A percentile compares a stretch with the other conserved stretches of the same genome.
Evolutionary conservation across 2,329 filamentous ascomycete species (phyloP).

Genomic region (Colletotrichum camelliae): DNA sequence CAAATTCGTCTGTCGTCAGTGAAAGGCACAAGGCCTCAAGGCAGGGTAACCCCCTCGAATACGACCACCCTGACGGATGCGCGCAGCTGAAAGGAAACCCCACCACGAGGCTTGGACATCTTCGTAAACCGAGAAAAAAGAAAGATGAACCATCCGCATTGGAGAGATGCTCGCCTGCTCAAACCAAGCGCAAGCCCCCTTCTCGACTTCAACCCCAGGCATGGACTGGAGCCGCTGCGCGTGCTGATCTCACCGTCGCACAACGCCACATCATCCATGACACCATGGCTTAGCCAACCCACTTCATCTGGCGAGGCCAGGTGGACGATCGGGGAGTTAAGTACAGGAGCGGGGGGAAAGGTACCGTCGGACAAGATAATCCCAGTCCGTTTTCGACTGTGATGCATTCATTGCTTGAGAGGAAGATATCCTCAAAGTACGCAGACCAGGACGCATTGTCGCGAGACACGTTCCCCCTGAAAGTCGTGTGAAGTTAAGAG

Average conservation of each 20-base stretch:
- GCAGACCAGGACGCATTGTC: neutral
- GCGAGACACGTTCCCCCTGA: neutral
- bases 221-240: neutral
- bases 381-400: neutral
- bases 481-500: neutral
- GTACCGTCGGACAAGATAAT: neutral
- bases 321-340: neutral
- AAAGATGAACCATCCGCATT: neutral
- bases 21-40: neutral
- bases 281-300: constrained; percentile 10
- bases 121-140: neutral
- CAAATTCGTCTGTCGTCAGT: neutral
- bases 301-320: neutral
- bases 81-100: neutral
- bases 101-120: neutral
- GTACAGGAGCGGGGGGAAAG: neutral
- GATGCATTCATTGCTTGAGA: neutral
- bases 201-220: neutral
- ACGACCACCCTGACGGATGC: neutral
- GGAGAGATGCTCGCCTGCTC: neutral
- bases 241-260: constrained; percentile 15
- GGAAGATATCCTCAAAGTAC: neutral
- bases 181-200: neutral
- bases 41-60: neutral
- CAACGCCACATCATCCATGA: constrained; percentile 11